A percentile compares a stretch with the other conserved stretches of the same genome.
phyloP scores from a whole-genome alignment of 2,329 filamentous ascomycete species.

The Ceratocystis cacaofunesta region DNA sequence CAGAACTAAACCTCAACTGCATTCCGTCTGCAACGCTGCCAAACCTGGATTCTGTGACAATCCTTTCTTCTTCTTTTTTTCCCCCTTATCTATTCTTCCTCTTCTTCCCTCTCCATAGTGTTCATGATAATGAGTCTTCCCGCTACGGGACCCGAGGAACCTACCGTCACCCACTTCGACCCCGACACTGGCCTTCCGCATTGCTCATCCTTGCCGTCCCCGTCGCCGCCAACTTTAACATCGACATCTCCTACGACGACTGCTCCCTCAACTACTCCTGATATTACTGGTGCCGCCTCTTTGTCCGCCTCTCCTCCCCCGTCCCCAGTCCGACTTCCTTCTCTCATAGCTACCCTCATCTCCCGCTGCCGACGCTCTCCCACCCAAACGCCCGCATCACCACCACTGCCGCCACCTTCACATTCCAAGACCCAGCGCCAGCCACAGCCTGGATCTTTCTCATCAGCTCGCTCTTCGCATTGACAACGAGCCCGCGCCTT shows the following conservation, averaged over 20 bases:
- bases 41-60: not conserved
- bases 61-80: not conserved
- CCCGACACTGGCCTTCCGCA: constrained; percentile 3
- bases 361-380: constrained; percentile 11
- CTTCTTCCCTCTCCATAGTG: not conserved
- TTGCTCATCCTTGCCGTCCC: not conserved
- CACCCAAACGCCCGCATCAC: not conserved
- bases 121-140: constrained; percentile 14
- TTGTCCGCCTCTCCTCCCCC: not conserved
- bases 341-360: constrained; percentile 10
- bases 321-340: not conserved
- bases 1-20: not conserved
- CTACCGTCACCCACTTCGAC: not conserved
- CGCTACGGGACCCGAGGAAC: constrained; percentile 7
- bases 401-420: not conserved
- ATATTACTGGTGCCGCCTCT: not conserved
- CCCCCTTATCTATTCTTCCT: too few relatives aligned
- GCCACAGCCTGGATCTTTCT: not conserved
- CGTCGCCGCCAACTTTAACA: not conserved
- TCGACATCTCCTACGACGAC: not conserved
- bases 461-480: constrained; percentile 6
- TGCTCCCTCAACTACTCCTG: not conserved
- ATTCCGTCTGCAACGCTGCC: not conserved
- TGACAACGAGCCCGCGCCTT: constrained; percentile 17
- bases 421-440: too few relatives aligned